Evolutionary conservation across 192 early-diverging fungal genomes (phyloP).

Genomic region (Phlyctochytrium arcticum): DNA sequence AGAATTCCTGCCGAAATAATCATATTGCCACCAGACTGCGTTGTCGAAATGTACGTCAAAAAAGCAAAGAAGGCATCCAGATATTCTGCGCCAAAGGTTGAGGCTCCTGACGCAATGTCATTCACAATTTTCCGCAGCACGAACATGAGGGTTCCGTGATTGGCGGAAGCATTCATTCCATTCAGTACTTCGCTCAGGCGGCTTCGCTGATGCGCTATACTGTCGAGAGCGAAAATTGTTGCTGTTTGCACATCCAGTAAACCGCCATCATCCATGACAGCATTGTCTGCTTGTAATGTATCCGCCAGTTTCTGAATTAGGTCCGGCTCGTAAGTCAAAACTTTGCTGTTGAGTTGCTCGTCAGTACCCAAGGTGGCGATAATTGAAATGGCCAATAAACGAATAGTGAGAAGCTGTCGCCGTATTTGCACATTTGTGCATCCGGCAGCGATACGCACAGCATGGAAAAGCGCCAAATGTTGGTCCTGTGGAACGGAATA

Average conservation of each 20-base stretch:
- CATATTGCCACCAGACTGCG: conserved; percentile 81
- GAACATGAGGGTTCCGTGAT: conserved; percentile 86
- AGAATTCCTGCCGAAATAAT: conserved; percentile 89
- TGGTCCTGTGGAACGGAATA: conserved; percentile 69
- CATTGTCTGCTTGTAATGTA: conserved; percentile 29
- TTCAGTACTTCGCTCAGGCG: conserved; percentile 76
- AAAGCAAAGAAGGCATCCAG: conserved; percentile 80
- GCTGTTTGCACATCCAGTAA: conserved; percentile 70
- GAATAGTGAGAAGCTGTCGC: conserved; percentile 60
- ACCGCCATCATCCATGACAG: background rate
- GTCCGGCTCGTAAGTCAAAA: conserved; percentile 88
- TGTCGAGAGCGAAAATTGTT: conserved; percentile 78
- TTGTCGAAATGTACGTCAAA: conserved; percentile 71
- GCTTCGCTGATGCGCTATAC: conserved; percentile 71
- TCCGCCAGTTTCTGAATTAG: conserved; percentile 75
- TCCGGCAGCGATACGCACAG: conserved; percentile 69
- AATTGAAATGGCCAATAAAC: conserved; percentile 75
- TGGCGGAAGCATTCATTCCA: conserved; percentile 86
- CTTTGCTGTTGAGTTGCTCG: conserved; percentile 56
- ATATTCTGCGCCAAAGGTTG: conserved; percentile 61
- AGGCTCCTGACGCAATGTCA: background rate
- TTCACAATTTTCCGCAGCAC: conserved; percentile 73
- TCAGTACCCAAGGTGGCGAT: conserved; percentile 68
- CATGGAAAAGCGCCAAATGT: conserved; percentile 74
- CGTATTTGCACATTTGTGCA: conserved; percentile 48